A percentile compares a stretch with the other conserved stretches of the same genome.
Conservation (phyloP, 2,329 filamentous ascomycete genomes). For the Ciborinia camelliae region DNA sequence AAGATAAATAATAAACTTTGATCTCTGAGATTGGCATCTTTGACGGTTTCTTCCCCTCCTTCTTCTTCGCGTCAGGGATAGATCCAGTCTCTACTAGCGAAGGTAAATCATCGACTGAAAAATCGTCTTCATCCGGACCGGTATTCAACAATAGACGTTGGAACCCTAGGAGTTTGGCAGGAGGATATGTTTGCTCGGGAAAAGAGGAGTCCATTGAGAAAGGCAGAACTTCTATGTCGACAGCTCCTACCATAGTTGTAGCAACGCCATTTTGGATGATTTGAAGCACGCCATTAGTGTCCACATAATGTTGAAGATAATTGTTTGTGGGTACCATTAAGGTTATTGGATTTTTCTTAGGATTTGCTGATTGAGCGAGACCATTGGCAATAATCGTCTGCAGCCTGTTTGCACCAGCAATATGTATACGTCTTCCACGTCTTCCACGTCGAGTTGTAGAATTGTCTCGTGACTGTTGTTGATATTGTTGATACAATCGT, state of each 20-base stretch:
- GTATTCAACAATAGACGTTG: slow-evolving; percentile 5
- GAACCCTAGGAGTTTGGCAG: not conserved
- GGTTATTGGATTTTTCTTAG: not conserved
- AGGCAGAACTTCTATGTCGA: slow-evolving; percentile 7
- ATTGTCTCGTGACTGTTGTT: slow-evolving; percentile 1
- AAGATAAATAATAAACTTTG: not conserved
- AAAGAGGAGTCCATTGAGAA: slow-evolving; percentile 1
- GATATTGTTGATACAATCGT: not conserved
- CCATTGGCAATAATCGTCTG: slow-evolving; percentile 4
- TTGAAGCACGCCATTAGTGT: not conserved
- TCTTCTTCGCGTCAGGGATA: not conserved
- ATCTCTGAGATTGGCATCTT: slow-evolving; percentile 6
- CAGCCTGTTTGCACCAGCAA: not conserved
- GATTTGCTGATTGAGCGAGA: not conserved
- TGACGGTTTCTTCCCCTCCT: not conserved
- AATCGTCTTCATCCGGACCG: not conserved
- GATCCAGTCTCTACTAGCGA: not conserved
- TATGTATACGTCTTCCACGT: not conserved
- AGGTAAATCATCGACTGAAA: not conserved
- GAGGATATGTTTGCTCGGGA: not conserved
- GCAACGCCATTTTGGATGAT: not conserved
- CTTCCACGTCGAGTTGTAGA: not conserved
- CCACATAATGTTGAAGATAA: slow-evolving; percentile 5
- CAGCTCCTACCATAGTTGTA: not conserved
- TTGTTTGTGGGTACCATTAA: not conserved